Percentiles rank a stretch among this genome's conserved stretches.
These are phyloP conservation scores for Xylariaceae sp. DNA, from an alignment of 2,329 filamentous ascomycete genomes.

Conservation along the genomic window DNA sequence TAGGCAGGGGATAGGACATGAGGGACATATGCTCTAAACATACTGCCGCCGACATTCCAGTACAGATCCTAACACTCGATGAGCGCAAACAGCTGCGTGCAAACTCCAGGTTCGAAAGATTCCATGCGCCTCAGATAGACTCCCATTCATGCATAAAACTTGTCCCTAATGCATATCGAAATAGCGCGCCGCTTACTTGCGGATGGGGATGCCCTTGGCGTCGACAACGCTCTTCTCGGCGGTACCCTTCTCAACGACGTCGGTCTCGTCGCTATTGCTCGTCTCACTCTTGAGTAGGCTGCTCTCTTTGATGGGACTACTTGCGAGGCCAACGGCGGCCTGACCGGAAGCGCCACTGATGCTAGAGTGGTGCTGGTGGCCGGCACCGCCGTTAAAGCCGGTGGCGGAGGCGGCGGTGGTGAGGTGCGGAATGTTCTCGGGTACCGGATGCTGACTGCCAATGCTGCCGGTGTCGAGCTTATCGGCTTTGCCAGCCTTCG, in stretches of 20 bases:
- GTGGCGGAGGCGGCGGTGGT: constrained; percentile 55
- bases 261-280: constrained; percentile 51
- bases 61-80: constrained; percentile 1
- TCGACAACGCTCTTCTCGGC: constrained; percentile 44
- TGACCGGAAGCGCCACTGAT: constrained; percentile 39
- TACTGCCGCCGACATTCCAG: constrained; percentile 6
- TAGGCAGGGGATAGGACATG: background rate
- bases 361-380: constrained; percentile 31
- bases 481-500: constrained; percentile 93
- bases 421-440: constrained; percentile 91
- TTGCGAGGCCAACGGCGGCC: constrained; percentile 40
- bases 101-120: no score
- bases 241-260: constrained; percentile 25
- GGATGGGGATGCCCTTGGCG: constrained; percentile 56
- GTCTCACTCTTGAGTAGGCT: constrained; percentile 82
- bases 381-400: constrained; percentile 37
- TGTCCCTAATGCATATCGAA: background rate
- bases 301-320: constrained; percentile 85
- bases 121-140: no score
- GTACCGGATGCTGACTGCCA: constrained; percentile 88
- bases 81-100: background rate
- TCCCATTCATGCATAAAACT: background rate
- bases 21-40: constrained; percentile 6
- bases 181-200: constrained; percentile 42
- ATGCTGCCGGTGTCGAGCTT: constrained; percentile 90